These are phyloP conservation scores for Malassezia caprae DNA, from an alignment of 1,284 basidiomycete genomes.

Conservation along the genomic window DNA sequence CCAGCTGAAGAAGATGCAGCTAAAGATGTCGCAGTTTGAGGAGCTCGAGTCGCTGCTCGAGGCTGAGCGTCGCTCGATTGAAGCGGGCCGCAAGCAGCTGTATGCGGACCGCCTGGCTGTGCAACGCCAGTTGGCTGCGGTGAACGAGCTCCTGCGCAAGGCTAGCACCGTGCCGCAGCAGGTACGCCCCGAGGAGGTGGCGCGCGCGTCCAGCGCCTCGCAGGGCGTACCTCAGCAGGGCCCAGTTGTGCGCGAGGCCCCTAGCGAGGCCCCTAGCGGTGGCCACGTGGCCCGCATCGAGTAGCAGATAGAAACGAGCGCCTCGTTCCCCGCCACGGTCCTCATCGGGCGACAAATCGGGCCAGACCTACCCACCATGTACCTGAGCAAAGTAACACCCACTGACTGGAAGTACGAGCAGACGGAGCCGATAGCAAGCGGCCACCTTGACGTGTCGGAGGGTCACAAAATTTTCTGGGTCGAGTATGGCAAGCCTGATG, in stretches of 20 bases:
- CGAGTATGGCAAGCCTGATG: conserved; percentile 31
- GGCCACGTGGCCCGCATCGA: conserved; percentile 25
- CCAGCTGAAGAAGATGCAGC: conserved; percentile 70
- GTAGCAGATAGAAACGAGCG: not conserved
- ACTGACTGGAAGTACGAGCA: conserved; percentile 1
- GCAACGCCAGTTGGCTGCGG: conserved; percentile 37
- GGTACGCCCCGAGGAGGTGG: conserved; percentile 26
- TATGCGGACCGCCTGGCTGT: conserved; percentile 42
- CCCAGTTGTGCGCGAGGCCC: conserved; percentile 31
- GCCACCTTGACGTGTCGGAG: not conserved
- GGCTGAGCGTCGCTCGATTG: conserved; percentile 33
- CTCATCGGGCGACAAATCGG: not conserved
- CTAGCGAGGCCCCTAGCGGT: conserved; percentile 4
- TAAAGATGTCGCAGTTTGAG: conserved; percentile 46
- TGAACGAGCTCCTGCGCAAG: conserved; percentile 38
- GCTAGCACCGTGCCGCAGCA: conserved; percentile 29
- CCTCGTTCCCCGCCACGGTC: too few relatives aligned
- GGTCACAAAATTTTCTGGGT: conserved; percentile 36
- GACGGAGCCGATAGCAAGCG: not conserved
- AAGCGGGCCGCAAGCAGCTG: conserved; percentile 37
- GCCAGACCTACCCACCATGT: not conserved
- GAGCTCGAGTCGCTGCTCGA: conserved; percentile 44
- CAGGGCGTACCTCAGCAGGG: conserved; percentile 41
- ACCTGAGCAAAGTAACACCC: not conserved
- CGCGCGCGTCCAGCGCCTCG: conserved; percentile 23